phyloP scores from a whole-genome alignment of 2,329 filamentous ascomycete species.

The Didymella exigua region DNA sequence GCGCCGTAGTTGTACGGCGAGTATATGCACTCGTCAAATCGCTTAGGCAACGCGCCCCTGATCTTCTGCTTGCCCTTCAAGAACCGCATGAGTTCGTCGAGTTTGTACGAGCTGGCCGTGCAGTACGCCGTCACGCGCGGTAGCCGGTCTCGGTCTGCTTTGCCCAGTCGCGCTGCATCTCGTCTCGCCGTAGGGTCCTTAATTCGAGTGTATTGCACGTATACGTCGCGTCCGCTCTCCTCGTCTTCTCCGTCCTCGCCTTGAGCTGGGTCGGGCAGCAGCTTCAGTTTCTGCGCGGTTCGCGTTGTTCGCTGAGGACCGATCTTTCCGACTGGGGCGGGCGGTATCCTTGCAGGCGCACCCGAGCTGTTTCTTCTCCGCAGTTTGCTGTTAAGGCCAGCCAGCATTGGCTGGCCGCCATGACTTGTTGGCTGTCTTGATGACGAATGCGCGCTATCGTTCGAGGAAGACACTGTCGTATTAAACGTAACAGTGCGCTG shows the following conservation, averaged over 20 bases:
- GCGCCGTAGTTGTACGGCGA: slow-evolving; percentile 84
- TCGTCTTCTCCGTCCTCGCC: slow-evolving; percentile 78
- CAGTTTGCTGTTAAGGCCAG: slow-evolving; percentile 84
- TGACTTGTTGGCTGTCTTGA: slow-evolving; percentile 44
- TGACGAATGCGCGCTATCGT: slow-evolving; percentile 43
- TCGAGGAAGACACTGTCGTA: slow-evolving; percentile 59
- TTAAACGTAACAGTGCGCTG: slow-evolving; percentile 78
- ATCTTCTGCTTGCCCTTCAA: slow-evolving; percentile 82
- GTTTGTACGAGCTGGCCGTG: slow-evolving; percentile 87
- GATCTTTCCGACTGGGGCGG: slow-evolving; percentile 68
- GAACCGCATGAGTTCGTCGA: slow-evolving; percentile 88
- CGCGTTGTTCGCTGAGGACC: slow-evolving; percentile 94
- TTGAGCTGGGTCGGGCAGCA: slow-evolving; percentile 88
- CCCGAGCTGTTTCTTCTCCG: slow-evolving; percentile 85
- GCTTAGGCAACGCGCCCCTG: slow-evolving; percentile 81
- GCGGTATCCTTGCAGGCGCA: slow-evolving; percentile 56
- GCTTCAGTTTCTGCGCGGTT: slow-evolving; percentile 94
- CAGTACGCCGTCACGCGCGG: slow-evolving; percentile 96
- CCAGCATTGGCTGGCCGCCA: slow-evolving; percentile 58
- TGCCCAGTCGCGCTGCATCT: slow-evolving; percentile 89
- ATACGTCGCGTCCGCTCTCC: slow-evolving; percentile 92
- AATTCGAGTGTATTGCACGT: slow-evolving; percentile 96
- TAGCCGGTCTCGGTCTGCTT: slow-evolving; percentile 84
- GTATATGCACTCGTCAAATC: slow-evolving; percentile 98
- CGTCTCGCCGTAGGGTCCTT: slow-evolving; percentile 92